Percentiles rank a stretch among this genome's conserved stretches.
phyloP scores from a whole-genome alignment of 345 rosid species.

The Dipteronia dyeriana region DNA sequence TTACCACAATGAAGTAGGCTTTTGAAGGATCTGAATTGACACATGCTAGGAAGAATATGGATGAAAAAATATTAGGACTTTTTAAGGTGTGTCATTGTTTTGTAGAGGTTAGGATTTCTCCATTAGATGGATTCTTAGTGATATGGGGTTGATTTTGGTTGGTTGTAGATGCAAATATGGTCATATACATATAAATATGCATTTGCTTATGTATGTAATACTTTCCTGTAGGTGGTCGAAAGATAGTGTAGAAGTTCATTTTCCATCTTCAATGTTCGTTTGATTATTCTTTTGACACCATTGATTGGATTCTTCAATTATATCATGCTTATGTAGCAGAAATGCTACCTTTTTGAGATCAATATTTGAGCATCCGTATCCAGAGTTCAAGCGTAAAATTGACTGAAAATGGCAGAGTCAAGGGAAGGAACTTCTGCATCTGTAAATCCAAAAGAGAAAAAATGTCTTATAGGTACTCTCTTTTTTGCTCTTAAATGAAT shows the following conservation, averaged over 20 bases:
- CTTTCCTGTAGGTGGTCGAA: not conserved
- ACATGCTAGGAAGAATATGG: not conserved
- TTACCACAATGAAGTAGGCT: too few species aligned
- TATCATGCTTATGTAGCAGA: not conserved
- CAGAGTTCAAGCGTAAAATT: constrained; percentile 26
- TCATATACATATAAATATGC: too few species aligned
- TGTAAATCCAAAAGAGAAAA: constrained; percentile 39
- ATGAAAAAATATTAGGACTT: not conserved
- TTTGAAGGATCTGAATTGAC: not conserved
- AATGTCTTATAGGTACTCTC: constrained; percentile 45
- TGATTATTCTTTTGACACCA: not conserved
- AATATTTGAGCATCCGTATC: constrained; percentile 8
- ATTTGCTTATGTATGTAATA: not conserved
- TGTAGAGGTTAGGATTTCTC: not conserved
- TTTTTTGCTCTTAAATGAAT: not conserved
- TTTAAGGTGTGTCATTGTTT: not conserved
- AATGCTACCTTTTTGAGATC: not conserved
- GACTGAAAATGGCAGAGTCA: constrained; percentile 44
- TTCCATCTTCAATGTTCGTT: not conserved
- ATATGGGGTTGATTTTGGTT: not conserved
- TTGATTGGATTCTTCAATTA: not conserved
- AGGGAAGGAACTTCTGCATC: constrained; percentile 36
- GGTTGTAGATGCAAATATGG: not conserved
- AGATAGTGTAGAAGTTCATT: not conserved
- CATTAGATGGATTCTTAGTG: not conserved